A percentile compares a stretch with the other conserved stretches of the same genome.
Evolutionary conservation across 345 rosid genomes (phyloP).

Genomic region (Citrus maxima): DNA sequence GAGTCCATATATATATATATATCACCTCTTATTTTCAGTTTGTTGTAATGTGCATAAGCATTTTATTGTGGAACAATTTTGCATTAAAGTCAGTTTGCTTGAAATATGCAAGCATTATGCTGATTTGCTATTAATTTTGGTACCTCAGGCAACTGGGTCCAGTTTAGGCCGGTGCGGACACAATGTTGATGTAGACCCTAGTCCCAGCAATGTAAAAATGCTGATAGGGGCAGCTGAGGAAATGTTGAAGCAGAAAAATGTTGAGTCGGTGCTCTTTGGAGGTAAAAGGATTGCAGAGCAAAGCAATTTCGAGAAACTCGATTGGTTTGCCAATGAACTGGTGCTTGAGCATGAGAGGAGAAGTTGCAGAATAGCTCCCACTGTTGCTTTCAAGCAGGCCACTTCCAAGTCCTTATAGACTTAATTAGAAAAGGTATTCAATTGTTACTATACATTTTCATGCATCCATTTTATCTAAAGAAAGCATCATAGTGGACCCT

Average conservation of each 20-base stretch:
- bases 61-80: not conserved
- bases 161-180: conserved; percentile 61
- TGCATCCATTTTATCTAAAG: conserved; percentile 12
- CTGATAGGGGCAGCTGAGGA: conserved; percentile 75
- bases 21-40: not conserved
- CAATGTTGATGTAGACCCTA: conserved; percentile 65
- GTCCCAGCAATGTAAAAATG: conserved; percentile 67
- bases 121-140: conserved; percentile 3
- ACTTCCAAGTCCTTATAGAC: conserved; percentile 36
- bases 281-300: conserved; percentile 78
- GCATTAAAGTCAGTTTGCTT: not conserved
- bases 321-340: conserved; percentile 84
- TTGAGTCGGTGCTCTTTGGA: conserved; percentile 84
- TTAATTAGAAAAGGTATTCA: conserved; percentile 20
- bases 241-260: conserved; percentile 94
- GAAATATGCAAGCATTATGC: not conserved
- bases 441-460: not conserved
- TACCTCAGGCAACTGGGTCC: conserved; percentile 76
- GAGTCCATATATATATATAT: not conserved
- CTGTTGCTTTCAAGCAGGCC: conserved; percentile 93
- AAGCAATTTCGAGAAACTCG: conserved; percentile 78
- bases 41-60: not conserved
- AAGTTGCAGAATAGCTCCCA: conserved; percentile 91
- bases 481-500: conserved; percentile 25
- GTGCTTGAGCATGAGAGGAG: conserved; percentile 92